Base-by-base conservation (phyloP, 2,329 filamentous ascomycete species). In the Cladorrhinum sp. region DNA sequence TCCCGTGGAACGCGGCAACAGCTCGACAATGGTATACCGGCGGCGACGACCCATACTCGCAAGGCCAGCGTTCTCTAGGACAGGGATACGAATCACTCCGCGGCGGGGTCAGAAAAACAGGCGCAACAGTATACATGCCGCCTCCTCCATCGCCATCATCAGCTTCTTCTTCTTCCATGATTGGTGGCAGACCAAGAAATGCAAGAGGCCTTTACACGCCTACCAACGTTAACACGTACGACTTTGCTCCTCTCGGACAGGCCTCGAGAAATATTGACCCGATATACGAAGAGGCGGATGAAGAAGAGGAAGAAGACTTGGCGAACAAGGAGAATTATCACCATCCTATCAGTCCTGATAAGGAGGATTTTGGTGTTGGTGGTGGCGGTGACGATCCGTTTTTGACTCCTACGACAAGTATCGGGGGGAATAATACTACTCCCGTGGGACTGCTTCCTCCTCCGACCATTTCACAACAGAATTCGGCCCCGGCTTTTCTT, bases 261-360 rank as follows among this genome's bases (percentile, higher is more conserved):
- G 39, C 59, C 24, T 30, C 77, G 0, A 78, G 77, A 3, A 74
- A 72, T 2, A 86, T 86, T 64, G 81, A 85, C 63, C 83, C 83
- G 0, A 86, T 86, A 62, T 79, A 83, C 65, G 83, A 86, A 64
- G 82, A 81, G 8, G 83, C 84, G 42, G 83, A 86, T 64, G 82
- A 85, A 30, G 80, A 79, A 6, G 70, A 72, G 20, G 67, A 72
- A 23, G 64, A 65, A 36, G 69, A 69, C 24, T 20, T 57, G 1
- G 59, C 36, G 14, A 52, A 26, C 51, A 57, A 24, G 12, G 24
- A 16, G 20, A 57, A 18, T 14, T 20, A 28, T 55, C 55, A 33
- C 49, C 55, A 50, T 23, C 55, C 55, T 3, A 55, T 48, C 62
- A 72, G 58, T 56, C 64, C 55, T 55, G 67, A 65, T 69, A 60